Evolutionary conservation across 1,284 basidiomycete species (phyloP).

Genomic region (Vanrija sp.): DNA sequence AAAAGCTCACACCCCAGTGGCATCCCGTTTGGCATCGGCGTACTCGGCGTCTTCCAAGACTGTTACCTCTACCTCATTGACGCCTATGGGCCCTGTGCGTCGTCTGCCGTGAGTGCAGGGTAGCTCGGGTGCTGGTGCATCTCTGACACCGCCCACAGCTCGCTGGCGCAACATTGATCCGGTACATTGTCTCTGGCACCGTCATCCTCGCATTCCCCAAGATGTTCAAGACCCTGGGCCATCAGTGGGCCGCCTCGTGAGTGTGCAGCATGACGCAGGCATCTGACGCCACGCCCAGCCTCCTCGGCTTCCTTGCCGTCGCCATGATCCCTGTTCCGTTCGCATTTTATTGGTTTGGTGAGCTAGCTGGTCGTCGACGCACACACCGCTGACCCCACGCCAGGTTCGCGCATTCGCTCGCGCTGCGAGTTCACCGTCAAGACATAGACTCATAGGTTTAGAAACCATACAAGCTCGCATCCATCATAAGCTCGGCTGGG

Average conservation of each 20-base stretch:
- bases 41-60: slow-evolving; percentile 28
- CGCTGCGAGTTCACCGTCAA: too few relatives aligned
- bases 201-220: slow-evolving; percentile 26
- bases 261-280: not conserved
- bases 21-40: slow-evolving; percentile 24
- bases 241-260: slow-evolving; percentile 28
- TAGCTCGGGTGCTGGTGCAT: not conserved
- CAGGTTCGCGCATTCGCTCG: too few relatives aligned
- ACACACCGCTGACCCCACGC: too few relatives aligned
- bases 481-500: not conserved
- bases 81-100: slow-evolving; percentile 28
- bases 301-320: slow-evolving; percentile 15
- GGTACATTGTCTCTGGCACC: slow-evolving; percentile 22
- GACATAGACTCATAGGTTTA: not conserved
- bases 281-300: too few relatives aligned
- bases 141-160: slow-evolving; percentile 7
- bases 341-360: slow-evolving; percentile 26
- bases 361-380: not conserved
- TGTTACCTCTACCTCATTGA: slow-evolving; percentile 29
- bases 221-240: slow-evolving; percentile 23
- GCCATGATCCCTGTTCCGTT: slow-evolving; percentile 26
- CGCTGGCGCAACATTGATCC: slow-evolving; percentile 21
- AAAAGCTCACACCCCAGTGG: slow-evolving; percentile 9
- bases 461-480: too few relatives aligned
- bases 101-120: slow-evolving; percentile 23